phyloP scores from a whole-genome alignment of 306 rosid genomes.

The Hippophae tibetana region DNA sequence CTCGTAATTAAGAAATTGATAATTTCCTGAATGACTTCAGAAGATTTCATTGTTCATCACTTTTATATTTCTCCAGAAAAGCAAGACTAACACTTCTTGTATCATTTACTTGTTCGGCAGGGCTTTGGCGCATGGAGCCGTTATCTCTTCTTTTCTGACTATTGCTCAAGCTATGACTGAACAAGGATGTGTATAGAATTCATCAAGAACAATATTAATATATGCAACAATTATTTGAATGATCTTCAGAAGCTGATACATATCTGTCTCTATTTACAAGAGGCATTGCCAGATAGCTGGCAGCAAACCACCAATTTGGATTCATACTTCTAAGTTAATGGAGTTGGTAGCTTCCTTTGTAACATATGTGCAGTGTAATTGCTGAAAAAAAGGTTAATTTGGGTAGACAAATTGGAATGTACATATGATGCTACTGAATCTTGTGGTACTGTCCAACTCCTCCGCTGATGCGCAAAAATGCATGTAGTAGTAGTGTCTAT shows the following conservation, averaged over 20 bases:
- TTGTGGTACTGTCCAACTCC: not conserved
- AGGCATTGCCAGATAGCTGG: not conserved
- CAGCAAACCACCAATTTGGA: constrained; percentile 16
- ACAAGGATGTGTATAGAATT: constrained; percentile 81
- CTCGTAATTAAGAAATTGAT: too few relatives aligned
- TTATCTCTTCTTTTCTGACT: constrained; percentile 80
- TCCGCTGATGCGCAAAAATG: not conserved
- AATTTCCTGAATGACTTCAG: too few relatives aligned
- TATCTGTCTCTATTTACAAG: constrained; percentile 1
- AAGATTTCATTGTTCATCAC: not conserved
- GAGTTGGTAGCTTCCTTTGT: constrained; percentile 30
- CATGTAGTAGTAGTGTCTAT: constrained; percentile 18
- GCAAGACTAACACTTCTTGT: not conserved
- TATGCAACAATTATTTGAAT: constrained; percentile 4
- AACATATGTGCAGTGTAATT: constrained; percentile 35
- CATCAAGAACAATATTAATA: not conserved
- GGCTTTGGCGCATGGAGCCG: constrained; percentile 85
- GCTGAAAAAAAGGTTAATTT: constrained; percentile 11
- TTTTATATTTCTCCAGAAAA: not conserved
- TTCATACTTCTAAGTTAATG: constrained; percentile 2
- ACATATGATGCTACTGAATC: constrained; percentile 19
- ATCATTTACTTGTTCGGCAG: constrained; percentile 31
- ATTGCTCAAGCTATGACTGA: constrained; percentile 97
- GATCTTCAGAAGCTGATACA: constrained; percentile 17
- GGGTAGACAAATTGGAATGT: constrained; percentile 21